Evolutionary conservation across 1,139 yeast genomes (phyloP), one percentile per base, ranked within the genome.

Genomic region (Protomyces lactucae-debilis): DNA sequence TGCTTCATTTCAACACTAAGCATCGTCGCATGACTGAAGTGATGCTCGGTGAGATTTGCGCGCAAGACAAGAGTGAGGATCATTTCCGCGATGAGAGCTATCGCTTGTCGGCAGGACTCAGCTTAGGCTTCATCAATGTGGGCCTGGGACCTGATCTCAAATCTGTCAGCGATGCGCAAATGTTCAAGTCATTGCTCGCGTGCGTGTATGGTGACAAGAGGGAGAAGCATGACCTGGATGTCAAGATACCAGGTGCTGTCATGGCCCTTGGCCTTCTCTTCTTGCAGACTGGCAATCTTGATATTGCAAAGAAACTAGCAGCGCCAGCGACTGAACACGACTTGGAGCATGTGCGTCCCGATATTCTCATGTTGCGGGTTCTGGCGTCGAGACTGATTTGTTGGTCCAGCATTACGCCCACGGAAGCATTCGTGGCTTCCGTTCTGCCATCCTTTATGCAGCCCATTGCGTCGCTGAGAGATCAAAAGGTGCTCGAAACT

Each of bases 11-110:
- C 65, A 88, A 83, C 63, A 84, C 92, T 14, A 92, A 85, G 67
- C 96, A 92, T 72, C 81, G 96, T 57, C 80, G 96, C 68, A 89
- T 93, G 95, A 87, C 93, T 67, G 95, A 88, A 69, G 83, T 89
- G 21, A 76, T 93, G 61, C 76, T 88, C 25, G 80, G 87, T 0
- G 95, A 90, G 71, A 78, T 88, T 1, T 80, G 82, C n/a, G 46
- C 54, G n/a, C 35, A 39, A n/a, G 64, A 63, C 18, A 46, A 35
- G 36, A 60, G 53, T 18, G 56, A 32, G n/a, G 59, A 54, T 2
- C 57, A 35, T 9, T 55, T 54, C 37, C 82, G n/a, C 80, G 73
- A 85, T 73, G 98, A 93, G 74, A 90, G 95, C 0, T 92, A 93
- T 71, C 79, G 95, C 67, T 77, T 92, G 43, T 88, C 96, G 0